These are phyloP conservation scores for Penicillium pancosmium DNA, from an alignment of 495 filamentous ascomycete genomes.

Conservation along the genomic window DNA sequence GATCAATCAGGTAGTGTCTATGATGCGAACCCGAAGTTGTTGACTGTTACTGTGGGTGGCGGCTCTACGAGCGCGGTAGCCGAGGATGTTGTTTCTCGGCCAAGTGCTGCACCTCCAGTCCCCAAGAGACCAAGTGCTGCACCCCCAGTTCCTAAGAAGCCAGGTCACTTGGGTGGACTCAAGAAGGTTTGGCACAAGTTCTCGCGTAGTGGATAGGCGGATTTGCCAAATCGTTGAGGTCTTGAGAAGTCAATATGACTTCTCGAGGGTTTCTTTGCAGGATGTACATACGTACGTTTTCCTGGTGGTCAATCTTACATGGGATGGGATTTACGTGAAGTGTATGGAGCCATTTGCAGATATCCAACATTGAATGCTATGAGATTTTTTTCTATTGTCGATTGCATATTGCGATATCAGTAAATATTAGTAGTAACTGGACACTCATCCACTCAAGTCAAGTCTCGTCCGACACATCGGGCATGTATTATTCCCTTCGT, in stretches of 20 bases:
- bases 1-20: slow-evolving; percentile 69
- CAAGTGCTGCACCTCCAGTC: background rate
- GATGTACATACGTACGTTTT: no score
- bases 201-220: background rate
- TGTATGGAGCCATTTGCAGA: no score
- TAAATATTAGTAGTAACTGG: no score
- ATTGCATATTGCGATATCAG: no score
- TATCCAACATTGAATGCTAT: no score
- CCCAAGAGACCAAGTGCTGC: background rate
- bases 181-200: slow-evolving; percentile 3
- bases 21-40: slow-evolving; percentile 55
- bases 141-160: slow-evolving; percentile 3
- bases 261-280: no score
- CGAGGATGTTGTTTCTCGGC: background rate
- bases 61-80: background rate
- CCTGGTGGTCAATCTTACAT: no score
- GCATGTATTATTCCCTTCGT: background rate
- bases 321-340: no score
- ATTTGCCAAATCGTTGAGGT: background rate
- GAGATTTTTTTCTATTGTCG: no score
- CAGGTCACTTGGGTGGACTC: background rate
- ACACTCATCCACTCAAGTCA: background rate
- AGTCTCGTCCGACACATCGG: background rate
- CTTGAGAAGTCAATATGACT: background rate
- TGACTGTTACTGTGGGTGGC: slow-evolving; percentile 68